Percentiles rank a stretch among this genome's conserved stretches.
phyloP scores from a whole-genome alignment of 257 asterid genomes.

The Ilex asprella region DNA sequence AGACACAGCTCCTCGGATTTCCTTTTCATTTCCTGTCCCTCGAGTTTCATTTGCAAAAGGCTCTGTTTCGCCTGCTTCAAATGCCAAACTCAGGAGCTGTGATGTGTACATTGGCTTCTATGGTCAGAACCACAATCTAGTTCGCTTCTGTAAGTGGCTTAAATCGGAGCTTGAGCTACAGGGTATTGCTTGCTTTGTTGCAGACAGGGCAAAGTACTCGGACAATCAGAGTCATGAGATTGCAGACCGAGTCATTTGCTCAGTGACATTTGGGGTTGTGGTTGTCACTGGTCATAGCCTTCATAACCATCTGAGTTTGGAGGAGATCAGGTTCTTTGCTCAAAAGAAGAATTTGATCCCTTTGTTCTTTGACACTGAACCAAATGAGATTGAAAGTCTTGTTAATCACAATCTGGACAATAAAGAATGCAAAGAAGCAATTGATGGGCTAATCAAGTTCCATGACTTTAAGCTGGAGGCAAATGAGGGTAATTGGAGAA shows the following conservation, averaged over 20 bases:
- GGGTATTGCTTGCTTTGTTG: slow-evolving; percentile 82
- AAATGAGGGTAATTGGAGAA: slow-evolving; percentile 64
- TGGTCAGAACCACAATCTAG: slow-evolving; percentile 61
- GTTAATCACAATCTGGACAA: slow-evolving; percentile 33
- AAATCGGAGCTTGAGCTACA: slow-evolving; percentile 86
- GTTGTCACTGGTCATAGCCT: slow-evolving; percentile 53
- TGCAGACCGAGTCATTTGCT: slow-evolving; percentile 82
- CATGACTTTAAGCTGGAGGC: slow-evolving; percentile 64
- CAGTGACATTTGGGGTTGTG: slow-evolving; percentile 63
- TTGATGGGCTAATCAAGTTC: slow-evolving; percentile 54
- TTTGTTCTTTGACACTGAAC: slow-evolving; percentile 57
- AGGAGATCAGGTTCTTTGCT: slow-evolving; percentile 73
- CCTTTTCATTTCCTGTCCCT: slow-evolving; percentile 80
- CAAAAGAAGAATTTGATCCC: slow-evolving; percentile 88
- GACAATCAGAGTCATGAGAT: slow-evolving; percentile 84
- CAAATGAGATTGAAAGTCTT: slow-evolving; percentile 28
- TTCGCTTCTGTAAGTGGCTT: slow-evolving; percentile 79
- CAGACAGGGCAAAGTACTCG: slow-evolving; percentile 67
- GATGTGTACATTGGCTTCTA: slow-evolving; percentile 81
- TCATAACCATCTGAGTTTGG: slow-evolving; percentile 50
- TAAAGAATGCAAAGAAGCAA: slow-evolving; percentile 61
- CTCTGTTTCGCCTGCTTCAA: slow-evolving; percentile 61
- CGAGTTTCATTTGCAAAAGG: slow-evolving; percentile 72
- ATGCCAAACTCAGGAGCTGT: slow-evolving; percentile 74
- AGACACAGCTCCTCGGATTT: slow-evolving; percentile 52